A percentile compares a stretch with the other conserved stretches of the same genome.
Evolutionary conservation across 352 stramenopile species (phyloP).

Genomic region (Pythium utonaiense): DNA sequence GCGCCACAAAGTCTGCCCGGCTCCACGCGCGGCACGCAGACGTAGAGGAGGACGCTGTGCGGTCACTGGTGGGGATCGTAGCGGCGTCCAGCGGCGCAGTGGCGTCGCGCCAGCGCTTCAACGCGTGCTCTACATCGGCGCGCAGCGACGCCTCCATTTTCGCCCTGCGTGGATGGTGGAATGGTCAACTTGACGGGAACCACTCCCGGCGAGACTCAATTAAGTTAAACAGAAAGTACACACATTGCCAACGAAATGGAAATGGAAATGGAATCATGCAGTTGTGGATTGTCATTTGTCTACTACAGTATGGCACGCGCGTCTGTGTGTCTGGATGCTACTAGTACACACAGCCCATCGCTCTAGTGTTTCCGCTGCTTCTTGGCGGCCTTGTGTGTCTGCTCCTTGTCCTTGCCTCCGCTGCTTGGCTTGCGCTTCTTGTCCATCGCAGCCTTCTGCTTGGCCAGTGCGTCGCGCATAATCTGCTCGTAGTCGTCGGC

Average conservation of each 20-base stretch:
- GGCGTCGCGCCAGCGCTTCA: conserved; percentile 23
- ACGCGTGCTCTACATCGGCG: conserved; percentile 15
- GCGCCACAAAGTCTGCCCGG: conserved; percentile 42
- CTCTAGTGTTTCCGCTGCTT: conserved; percentile 23
- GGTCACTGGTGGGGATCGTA: too few species aligned
- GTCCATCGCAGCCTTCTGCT: conserved; percentile 36
- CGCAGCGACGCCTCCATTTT: neutral
- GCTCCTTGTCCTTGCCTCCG: neutral
- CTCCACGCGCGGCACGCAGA: conserved; percentile 40
- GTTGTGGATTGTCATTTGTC: neutral
- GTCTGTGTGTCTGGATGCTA: neutral
- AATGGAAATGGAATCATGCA: conserved; percentile 4
- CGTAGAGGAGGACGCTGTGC: neutral
- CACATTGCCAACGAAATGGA: too few species aligned
- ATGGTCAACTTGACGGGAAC: neutral
- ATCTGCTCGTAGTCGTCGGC: conserved; percentile 77
- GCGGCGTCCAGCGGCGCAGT: conserved; percentile 18
- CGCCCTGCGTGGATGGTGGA: neutral
- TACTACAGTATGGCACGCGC: neutral
- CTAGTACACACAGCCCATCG: neutral
- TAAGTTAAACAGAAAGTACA: neutral
- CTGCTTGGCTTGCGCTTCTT: conserved; percentile 36
- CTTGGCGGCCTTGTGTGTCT: conserved; percentile 6
- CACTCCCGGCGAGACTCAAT: neutral
- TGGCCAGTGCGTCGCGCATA: conserved; percentile 57